These are phyloP conservation scores for Debaryomyces maramus DNA, from an alignment of 805 yeast genomes.

Conservation along the genomic window DNA sequence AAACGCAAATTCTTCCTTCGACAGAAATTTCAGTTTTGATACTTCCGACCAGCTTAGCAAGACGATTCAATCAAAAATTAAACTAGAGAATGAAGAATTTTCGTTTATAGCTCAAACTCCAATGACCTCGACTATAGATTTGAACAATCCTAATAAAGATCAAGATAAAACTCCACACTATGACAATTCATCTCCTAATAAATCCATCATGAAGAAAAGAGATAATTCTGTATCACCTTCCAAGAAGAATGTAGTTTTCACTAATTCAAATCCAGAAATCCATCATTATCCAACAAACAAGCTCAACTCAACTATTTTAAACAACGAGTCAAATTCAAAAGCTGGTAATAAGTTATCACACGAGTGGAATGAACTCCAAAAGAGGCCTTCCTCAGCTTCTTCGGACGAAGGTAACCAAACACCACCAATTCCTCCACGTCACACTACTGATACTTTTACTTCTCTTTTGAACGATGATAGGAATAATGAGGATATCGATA, in stretches of 20 bases:
- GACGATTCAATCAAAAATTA: slow-evolving; percentile 9
- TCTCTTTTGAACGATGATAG: slow-evolving; percentile 9
- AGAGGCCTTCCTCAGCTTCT: slow-evolving; percentile 7
- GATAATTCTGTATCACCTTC: slow-evolving; percentile 28
- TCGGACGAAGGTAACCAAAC: slow-evolving; percentile 18
- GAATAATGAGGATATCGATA: slow-evolving; percentile 17
- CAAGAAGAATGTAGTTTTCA: slow-evolving; percentile 41
- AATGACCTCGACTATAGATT: slow-evolving; percentile 18
- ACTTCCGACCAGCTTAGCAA: slow-evolving; percentile 10
- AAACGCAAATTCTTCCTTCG: slow-evolving; percentile 12
- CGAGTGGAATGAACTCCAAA: slow-evolving; percentile 21
- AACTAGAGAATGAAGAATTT: slow-evolving; percentile 23
- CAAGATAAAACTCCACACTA: slow-evolving; percentile 5
- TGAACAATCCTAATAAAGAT: slow-evolving; percentile 9
- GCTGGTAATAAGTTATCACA: slow-evolving; percentile 10
- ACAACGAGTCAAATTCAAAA: slow-evolving; percentile 3
- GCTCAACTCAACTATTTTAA: background rate
- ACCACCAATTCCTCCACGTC: slow-evolving; percentile 35
- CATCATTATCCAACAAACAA: slow-evolving; percentile 25
- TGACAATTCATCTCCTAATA: slow-evolving; percentile 31
- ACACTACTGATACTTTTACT: slow-evolving; percentile 11
- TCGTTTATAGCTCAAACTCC: slow-evolving; percentile 23
- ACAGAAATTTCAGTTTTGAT: slow-evolving; percentile 23
- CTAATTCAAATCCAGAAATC: slow-evolving; percentile 27
- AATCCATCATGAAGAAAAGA: slow-evolving; percentile 37